Conservation (phyloP, 805 yeast species). For the Ogataea degrootiae region DNA sequence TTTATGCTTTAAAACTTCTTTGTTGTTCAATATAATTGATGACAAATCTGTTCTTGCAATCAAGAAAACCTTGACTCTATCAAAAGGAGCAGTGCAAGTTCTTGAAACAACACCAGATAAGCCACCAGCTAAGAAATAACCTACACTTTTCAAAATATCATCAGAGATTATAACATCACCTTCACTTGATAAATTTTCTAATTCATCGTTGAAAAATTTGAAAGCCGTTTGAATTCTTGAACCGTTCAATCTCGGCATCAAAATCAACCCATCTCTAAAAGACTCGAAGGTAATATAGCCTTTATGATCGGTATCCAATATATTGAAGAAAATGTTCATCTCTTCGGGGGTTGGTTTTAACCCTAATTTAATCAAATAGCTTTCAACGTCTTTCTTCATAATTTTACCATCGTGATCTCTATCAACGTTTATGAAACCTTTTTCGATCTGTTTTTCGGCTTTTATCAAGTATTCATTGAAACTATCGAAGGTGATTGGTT, state of each 20-base stretch:
- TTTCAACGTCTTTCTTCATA: conserved; percentile 58
- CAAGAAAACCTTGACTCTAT: conserved; percentile 86
- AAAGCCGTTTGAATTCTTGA: conserved; percentile 79
- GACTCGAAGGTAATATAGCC: conserved; percentile 79
- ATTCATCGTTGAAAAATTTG: conserved; percentile 70
- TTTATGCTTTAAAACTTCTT: conserved; percentile 31
- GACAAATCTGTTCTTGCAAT: conserved; percentile 86
- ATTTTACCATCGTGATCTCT: conserved; percentile 69
- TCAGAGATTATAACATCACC: conserved; percentile 86
- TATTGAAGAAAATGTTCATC: conserved; percentile 51
- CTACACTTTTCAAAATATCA: conserved; percentile 77
- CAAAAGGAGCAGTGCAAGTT: conserved; percentile 96
- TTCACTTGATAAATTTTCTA: conserved; percentile 76
- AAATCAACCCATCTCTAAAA: conserved; percentile 74
- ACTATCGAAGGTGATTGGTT: conserved; percentile 52
- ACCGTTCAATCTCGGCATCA: conserved; percentile 78
- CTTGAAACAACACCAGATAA: conserved; percentile 92
- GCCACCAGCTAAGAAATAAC: conserved; percentile 93
- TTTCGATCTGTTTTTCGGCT: conserved; percentile 67
- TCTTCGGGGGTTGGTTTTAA: conserved; percentile 47
- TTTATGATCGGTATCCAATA: conserved; percentile 49
- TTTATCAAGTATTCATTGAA: conserved; percentile 58
- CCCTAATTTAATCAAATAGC: conserved; percentile 56
- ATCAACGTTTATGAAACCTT: conserved; percentile 67
- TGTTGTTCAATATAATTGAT: conserved; percentile 62